phyloP scores from a whole-genome alignment of 768 basidiomycete genomes.

The Calocera cornea region DNA sequence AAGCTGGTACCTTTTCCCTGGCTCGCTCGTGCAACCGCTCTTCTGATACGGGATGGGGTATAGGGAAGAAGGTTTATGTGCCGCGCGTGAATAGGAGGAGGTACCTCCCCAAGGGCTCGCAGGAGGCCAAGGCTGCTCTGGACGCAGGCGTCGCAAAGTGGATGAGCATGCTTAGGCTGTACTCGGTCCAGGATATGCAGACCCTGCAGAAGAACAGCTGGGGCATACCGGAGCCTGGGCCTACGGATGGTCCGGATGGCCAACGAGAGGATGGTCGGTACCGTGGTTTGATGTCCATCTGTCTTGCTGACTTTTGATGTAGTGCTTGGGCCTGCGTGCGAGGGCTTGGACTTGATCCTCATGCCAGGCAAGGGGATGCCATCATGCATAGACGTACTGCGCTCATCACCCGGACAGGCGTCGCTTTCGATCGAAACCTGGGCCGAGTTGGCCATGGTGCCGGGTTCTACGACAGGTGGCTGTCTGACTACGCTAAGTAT shows the following conservation, averaged over 20 bases:
- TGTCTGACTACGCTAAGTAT: background rate
- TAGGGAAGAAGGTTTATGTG: background rate
- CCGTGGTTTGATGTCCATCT: background rate
- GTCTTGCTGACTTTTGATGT: background rate
- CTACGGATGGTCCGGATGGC: background rate
- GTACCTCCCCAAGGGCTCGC: background rate
- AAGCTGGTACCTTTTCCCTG: background rate
- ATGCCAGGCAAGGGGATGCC: background rate
- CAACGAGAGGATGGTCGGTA: background rate
- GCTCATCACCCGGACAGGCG: background rate
- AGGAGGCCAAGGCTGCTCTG: background rate
- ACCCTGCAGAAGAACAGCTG: background rate
- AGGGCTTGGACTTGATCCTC: background rate
- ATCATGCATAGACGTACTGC: background rate
- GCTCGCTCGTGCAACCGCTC: background rate
- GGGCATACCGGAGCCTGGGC: background rate
- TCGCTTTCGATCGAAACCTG: background rate
- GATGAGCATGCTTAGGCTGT: slow-evolving; percentile 2
- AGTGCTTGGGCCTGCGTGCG: background rate
- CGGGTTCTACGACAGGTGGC: background rate
- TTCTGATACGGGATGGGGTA: background rate
- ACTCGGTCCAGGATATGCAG: background rate
- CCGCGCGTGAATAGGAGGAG: background rate
- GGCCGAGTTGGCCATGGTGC: background rate
- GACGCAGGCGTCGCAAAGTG: background rate